Evolutionary conservation across 2,329 filamentous ascomycete genomes (phyloP).

Genomic region (Aspergillus caelatus): DNA sequence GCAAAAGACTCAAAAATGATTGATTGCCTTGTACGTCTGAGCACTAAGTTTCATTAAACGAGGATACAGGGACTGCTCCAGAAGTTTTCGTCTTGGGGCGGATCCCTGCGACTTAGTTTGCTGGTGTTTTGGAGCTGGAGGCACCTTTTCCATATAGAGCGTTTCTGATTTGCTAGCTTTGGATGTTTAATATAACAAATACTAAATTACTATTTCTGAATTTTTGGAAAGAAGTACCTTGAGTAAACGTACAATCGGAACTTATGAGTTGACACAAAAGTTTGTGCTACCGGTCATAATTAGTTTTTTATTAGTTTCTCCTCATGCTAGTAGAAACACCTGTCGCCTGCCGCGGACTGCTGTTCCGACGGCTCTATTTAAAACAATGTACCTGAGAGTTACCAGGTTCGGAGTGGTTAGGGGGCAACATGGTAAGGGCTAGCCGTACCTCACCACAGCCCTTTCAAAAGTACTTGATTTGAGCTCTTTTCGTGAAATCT

Average conservation of each 20-base stretch:
- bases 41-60: not conserved
- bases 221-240: not conserved
- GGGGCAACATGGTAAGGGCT: not conserved
- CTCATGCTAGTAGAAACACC: not conserved
- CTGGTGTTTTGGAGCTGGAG: conserved; percentile 14
- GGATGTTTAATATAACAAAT: not conserved
- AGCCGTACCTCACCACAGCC: conserved; percentile 13
- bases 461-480: conserved; percentile 10
- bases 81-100: not conserved
- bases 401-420: not conserved
- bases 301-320: not conserved
- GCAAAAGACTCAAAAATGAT: conserved; percentile 32
- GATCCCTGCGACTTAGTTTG: not conserved
- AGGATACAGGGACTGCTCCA: not conserved
- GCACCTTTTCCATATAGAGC: conserved; percentile 17
- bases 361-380: not conserved
- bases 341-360: not conserved
- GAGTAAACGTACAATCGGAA: not conserved
- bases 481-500: conserved; percentile 23
- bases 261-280: not conserved
- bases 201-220: not conserved
- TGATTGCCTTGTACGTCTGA: conserved; percentile 9
- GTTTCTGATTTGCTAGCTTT: conserved; percentile 9
- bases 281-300: not conserved
- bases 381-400: not conserved